Base-by-base conservation (phyloP, 1,284 basidiomycete genomes). In the Cerioporus squamosus region DNA sequence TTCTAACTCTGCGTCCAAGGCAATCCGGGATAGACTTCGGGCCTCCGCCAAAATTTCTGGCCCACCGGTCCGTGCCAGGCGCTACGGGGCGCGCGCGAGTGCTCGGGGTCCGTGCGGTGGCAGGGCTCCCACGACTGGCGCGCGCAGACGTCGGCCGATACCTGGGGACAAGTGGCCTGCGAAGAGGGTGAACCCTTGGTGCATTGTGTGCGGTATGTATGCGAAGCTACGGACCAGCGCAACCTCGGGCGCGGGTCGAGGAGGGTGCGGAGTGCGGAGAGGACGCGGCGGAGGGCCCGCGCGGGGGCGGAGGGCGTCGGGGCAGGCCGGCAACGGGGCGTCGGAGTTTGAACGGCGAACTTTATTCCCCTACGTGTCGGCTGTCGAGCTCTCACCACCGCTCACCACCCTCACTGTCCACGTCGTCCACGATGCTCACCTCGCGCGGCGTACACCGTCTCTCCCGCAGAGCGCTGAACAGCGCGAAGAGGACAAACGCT, bases 391-490 rank as follows among this genome's bases (percentile, higher is more conserved):
- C 55, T 61, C 62, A 63, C 61, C 66, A 60, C 63, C 63, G 63
- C 63, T 67, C 65, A 42, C 62, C 67, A 65, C 63, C 68, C 63
- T 63, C 70, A 68, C 63, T 66, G 65, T 70, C 68, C 64, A 68
- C 71, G 71, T 71, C 68, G 68, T 70, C 66, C 67, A 73, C 70
- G 67, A 92, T 93, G 90, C 82, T 92, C 81, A 89, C 87, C 77
- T 81, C 89, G 70, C 89, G 91, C 77, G 88, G 90, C 79, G 84
- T 88, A 74, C 82, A 89, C 74, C 91, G 91, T 78, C 81, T 93
- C 77, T 90, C 91, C 65, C 88, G 85, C 81, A 87, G 90, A 80
- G 88, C 88, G 69, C 80, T 86, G 73, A 87, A 86, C 73, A 84
- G 78, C 76, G 83, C 86, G 70, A 88, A 84, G 79, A 86, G 83